phyloP scores from a whole-genome alignment of 2,329 filamentous ascomycete genomes.

The Sclerotinia nivalis region DNA sequence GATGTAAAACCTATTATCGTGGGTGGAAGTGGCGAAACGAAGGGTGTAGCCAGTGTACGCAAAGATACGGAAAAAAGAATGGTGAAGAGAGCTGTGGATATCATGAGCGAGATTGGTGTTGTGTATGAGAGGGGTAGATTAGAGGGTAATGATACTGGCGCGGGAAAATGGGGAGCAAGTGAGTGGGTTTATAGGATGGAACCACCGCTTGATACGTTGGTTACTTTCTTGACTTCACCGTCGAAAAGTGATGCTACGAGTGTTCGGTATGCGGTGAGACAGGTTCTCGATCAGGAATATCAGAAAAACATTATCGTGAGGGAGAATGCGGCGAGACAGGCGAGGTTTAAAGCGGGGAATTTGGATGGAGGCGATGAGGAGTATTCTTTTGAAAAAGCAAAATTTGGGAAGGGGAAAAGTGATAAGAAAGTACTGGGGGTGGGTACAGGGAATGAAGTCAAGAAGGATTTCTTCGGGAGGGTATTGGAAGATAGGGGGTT shows the following conservation, averaged over 20 bases:
- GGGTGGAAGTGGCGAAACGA: constrained; percentile 63
- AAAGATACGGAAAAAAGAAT: constrained; percentile 82
- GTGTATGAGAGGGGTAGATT: constrained; percentile 78
- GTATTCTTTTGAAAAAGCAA: neutral
- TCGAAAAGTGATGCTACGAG: constrained; percentile 60
- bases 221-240: constrained; percentile 70
- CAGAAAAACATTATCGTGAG: constrained; percentile 68
- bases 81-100: constrained; percentile 74
- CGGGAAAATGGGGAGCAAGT: constrained; percentile 57
- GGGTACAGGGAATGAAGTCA: constrained; percentile 47
- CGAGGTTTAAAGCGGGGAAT: constrained; percentile 59
- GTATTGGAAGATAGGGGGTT: constrained; percentile 55
- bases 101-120: constrained; percentile 81
- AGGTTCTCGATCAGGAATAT: constrained; percentile 90
- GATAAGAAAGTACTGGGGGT: neutral
- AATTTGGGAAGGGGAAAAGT: constrained; percentile 8
- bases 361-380: constrained; percentile 36
- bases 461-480: constrained; percentile 85
- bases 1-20: constrained; percentile 90
- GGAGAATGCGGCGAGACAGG: constrained; percentile 65
- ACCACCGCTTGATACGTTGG: constrained; percentile 79
- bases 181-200: constrained; percentile 93
- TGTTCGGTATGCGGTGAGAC: constrained; percentile 87
- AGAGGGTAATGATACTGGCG: constrained; percentile 48
- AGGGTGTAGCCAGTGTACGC: constrained; percentile 77